A percentile compares a stretch with the other conserved stretches of the same genome.
These are phyloP conservation scores for Capsella bursapastoris DNA, from an alignment of 345 rosid species.

Conservation along the genomic window DNA sequence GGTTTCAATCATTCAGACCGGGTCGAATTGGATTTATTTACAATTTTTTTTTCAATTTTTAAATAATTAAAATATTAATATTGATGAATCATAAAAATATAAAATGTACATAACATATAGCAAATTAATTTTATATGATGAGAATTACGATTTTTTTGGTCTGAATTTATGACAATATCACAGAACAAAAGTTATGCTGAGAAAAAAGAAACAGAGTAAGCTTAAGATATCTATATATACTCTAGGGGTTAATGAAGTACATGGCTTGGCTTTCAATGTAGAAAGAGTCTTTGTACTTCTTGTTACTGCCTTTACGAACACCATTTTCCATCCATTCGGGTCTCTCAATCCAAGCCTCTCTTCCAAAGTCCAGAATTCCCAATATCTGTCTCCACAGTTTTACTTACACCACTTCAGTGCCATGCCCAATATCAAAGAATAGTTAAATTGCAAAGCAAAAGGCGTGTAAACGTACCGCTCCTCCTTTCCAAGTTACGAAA, in stretches of 20 bases:
- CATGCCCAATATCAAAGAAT: background rate
- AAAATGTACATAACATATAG: too few species aligned
- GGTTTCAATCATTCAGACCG: too few species aligned
- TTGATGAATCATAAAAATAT: too few species aligned
- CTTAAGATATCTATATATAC: background rate
- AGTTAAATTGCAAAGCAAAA: background rate
- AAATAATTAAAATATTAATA: too few species aligned
- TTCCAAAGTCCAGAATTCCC: constrained; percentile 78
- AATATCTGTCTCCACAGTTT: constrained; percentile 54
- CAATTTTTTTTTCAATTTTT: too few species aligned
- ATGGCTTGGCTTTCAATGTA: constrained; percentile 82
- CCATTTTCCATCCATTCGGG: constrained; percentile 89
- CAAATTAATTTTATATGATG: background rate
- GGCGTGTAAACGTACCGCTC: constrained; percentile 59
- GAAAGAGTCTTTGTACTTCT: constrained; percentile 91
- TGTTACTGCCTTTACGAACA: constrained; percentile 69
- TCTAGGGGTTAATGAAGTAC: constrained; percentile 71
- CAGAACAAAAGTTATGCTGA: background rate
- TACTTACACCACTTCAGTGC: background rate
- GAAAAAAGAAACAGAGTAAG: background rate
- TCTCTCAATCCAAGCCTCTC: constrained; percentile 91
- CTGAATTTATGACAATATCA: background rate
- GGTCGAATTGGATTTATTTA: too few species aligned
- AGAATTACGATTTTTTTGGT: background rate
- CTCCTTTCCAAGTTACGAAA: constrained; percentile 85